Percentiles rank a stretch among this genome's conserved stretches.
phyloP scores from a whole-genome alignment of 2,329 filamentous ascomycete species.

The Endoconidiophora laricicola region DNA sequence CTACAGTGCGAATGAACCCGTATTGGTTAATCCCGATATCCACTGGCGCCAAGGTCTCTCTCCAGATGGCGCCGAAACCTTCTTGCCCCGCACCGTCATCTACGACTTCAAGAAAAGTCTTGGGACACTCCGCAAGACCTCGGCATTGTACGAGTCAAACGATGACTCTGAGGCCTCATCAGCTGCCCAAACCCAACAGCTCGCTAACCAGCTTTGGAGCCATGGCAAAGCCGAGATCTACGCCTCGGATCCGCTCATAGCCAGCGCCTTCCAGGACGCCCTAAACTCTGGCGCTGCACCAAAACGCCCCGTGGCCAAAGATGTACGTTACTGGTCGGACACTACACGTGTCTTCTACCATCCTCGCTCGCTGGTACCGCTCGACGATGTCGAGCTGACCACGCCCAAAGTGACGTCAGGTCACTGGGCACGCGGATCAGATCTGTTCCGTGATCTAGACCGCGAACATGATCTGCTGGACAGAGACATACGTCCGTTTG shows the following conservation, averaged over 20 bases:
- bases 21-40: slow-evolving; percentile 37
- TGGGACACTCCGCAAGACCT: slow-evolving; percentile 72
- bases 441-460: slow-evolving; percentile 57
- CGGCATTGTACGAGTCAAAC: slow-evolving; percentile 53
- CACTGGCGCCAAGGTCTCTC: slow-evolving; percentile 77
- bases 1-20: slow-evolving; percentile 38
- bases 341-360: slow-evolving; percentile 89
- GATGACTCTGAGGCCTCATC: slow-evolving; percentile 9
- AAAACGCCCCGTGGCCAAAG: slow-evolving; percentile 46
- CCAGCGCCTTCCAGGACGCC: slow-evolving; percentile 60
- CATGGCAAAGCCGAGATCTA: slow-evolving; percentile 7
- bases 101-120: slow-evolving; percentile 94
- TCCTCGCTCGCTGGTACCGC: slow-evolving; percentile 68
- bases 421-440: slow-evolving; percentile 57
- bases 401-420: slow-evolving; percentile 52
- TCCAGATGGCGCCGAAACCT: slow-evolving; percentile 75
- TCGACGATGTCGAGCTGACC: slow-evolving; percentile 59
- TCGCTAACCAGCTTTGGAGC: neutral
- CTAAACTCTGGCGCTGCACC: slow-evolving; percentile 54
- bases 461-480: slow-evolving; percentile 76
- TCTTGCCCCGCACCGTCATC: slow-evolving; percentile 75
- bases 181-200: neutral
- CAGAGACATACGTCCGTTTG: slow-evolving; percentile 73
- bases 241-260: slow-evolving; percentile 41
- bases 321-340: slow-evolving; percentile 92